Evolutionary conservation across 177 flowering plant species (phyloP).

Genomic region (Vitis hybrid): DNA sequence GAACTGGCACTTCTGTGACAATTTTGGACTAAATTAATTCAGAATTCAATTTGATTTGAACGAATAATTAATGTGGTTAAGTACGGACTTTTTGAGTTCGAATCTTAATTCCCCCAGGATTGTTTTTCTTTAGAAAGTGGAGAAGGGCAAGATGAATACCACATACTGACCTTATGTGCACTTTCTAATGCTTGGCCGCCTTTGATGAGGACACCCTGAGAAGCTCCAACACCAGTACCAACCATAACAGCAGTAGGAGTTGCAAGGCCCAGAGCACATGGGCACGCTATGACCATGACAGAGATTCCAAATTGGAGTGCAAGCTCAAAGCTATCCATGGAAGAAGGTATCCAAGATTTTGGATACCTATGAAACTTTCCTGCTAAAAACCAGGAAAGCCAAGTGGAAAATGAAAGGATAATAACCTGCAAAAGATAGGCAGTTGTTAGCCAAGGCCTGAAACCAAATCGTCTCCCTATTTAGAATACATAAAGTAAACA

Average conservation of each 20-base stretch:
- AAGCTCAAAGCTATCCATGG: conserved; percentile 84
- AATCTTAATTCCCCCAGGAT: too few relatives aligned
- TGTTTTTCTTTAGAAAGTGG: neutral
- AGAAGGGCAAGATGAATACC: neutral
- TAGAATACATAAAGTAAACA: too few relatives aligned
- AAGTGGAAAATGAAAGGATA: conserved; percentile 55
- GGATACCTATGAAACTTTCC: conserved; percentile 65
- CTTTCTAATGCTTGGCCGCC: conserved; percentile 86
- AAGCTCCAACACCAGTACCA: conserved; percentile 90
- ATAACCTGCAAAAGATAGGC: conserved; percentile 54
- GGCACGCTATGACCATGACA: conserved; percentile 91
- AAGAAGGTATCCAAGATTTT: conserved; percentile 71
- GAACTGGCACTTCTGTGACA: too few relatives aligned
- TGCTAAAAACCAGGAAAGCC: conserved; percentile 82
- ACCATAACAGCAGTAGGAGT: conserved; percentile 97
- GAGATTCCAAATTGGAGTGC: conserved; percentile 93
- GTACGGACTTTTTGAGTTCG: too few relatives aligned
- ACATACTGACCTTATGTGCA: conserved; percentile 67
- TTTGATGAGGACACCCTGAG: conserved; percentile 82
- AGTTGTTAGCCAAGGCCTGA: neutral
- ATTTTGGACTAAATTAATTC: too few relatives aligned
- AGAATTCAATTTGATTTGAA: too few relatives aligned
- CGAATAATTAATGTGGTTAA: too few relatives aligned
- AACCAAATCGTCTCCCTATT: neutral
- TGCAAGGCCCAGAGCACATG: conserved; percentile 92